A percentile compares a stretch with the other conserved stretches of the same genome.
phyloP scores from a whole-genome alignment of 176 grass and related monocot species.

The Carex parvula region DNA sequence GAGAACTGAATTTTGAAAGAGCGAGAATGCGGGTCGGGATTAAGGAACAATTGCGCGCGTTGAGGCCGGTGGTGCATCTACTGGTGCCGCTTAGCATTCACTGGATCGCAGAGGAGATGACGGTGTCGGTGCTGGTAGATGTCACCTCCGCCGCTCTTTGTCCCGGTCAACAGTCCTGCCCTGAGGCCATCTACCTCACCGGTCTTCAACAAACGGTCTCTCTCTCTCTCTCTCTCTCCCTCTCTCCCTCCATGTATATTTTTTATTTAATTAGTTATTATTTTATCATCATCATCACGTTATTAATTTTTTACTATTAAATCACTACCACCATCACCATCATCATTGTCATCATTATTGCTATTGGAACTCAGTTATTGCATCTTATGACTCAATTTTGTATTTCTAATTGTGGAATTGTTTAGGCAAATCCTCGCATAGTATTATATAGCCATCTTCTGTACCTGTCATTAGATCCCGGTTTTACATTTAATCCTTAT shows the following conservation, averaged over 20 bases:
- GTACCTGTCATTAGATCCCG: neutral
- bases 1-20: neutral
- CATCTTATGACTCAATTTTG: neutral
- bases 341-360: neutral
- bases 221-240: too few relatives aligned
- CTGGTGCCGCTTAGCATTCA: conserved; percentile 51
- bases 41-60: conserved; percentile 26
- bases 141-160: conserved; percentile 62
- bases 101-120: conserved; percentile 84
- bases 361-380: neutral
- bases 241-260: too few relatives aligned
- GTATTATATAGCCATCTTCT: neutral
- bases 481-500: neutral
- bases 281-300: too few relatives aligned
- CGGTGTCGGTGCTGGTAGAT: conserved; percentile 80
- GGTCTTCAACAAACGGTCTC: conserved; percentile 65
- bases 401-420: neutral
- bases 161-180: conserved; percentile 34
- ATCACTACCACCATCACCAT: neutral
- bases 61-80: conserved; percentile 55
- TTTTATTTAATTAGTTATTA: neutral
- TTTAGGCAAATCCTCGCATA: neutral
- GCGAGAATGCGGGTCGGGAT: neutral
- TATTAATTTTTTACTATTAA: neutral
- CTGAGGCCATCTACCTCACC: conserved; percentile 80